A percentile compares a stretch with the other conserved stretches of the same genome.
Evolutionary conservation across 495 filamentous ascomycete species (phyloP).

Genomic region (Penicillium robsamsonii): DNA sequence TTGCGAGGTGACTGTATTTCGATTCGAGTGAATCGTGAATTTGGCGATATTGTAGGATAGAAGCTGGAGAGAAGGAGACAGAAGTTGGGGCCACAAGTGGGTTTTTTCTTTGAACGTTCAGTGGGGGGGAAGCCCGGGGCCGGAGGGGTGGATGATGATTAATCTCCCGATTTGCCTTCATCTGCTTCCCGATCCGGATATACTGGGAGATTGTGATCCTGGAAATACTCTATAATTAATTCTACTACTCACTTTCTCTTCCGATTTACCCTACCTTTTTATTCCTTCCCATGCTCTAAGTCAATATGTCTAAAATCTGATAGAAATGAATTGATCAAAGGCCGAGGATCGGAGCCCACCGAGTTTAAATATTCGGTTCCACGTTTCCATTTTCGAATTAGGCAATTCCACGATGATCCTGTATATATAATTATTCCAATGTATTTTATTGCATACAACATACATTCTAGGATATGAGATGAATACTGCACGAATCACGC

Average conservation of each 20-base stretch:
- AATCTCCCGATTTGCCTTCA: conserved; percentile 17
- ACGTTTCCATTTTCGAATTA: conserved; percentile 4
- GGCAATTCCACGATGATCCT: background rate
- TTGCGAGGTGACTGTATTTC: background rate
- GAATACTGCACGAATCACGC: conserved; percentile 2
- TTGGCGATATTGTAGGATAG: conserved; percentile 1
- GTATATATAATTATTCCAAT: background rate
- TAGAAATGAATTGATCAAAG: background rate
- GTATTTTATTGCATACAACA: background rate
- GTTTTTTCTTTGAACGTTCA: conserved; percentile 16
- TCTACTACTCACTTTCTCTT: background rate
- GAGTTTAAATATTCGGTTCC: conserved; percentile 12
- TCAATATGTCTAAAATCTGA: background rate
- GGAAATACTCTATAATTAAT: background rate
- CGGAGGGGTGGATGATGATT: conserved; percentile 24
- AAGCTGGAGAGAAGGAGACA: conserved; percentile 8
- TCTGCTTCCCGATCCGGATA: background rate
- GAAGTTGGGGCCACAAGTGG: conserved; percentile 14
- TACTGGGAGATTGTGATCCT: background rate
- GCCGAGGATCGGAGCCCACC: conserved; percentile 19
- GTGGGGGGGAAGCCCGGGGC: conserved; percentile 13
- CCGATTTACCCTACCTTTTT: background rate
- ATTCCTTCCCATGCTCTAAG: background rate
- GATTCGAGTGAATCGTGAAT: background rate
- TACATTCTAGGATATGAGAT: background rate